A percentile compares a stretch with the other conserved stretches of the same genome.
phyloP scores from a whole-genome alignment of 2,329 filamentous ascomycete genomes.

The Colletotrichum sp. region DNA sequence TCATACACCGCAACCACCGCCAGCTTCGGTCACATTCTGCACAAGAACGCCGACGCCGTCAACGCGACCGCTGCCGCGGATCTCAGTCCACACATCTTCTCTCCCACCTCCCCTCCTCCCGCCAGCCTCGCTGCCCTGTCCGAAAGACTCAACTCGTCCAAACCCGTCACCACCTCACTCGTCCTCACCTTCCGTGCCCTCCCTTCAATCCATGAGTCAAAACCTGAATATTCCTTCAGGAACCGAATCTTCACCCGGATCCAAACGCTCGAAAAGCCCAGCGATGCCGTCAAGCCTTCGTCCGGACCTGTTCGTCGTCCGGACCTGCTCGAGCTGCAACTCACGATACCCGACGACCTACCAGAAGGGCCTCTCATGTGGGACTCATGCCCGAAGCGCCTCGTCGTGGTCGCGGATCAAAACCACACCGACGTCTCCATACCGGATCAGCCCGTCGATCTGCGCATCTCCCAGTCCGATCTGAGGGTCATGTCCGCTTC shows the following conservation, averaged over 20 bases:
- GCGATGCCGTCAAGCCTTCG: neutral
- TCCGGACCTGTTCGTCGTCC: neutral
- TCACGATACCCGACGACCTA: constrained; percentile 12
- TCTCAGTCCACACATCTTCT: constrained; percentile 40
- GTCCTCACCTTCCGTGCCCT: constrained; percentile 46
- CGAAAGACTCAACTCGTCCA: constrained; percentile 24
- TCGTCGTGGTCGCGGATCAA: constrained; percentile 42
- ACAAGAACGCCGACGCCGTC: constrained; percentile 26
- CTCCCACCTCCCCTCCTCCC: constrained; percentile 52
- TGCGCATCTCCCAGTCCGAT: constrained; percentile 47
- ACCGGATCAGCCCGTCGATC: constrained; percentile 51
- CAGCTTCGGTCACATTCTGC: constrained; percentile 58
- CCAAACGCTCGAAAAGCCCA: neutral
- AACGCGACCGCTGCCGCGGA: neutral
- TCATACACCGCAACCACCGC: constrained; percentile 36
- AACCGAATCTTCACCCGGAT: neutral
- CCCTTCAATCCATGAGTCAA: neutral
- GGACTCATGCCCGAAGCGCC: constrained; percentile 25
- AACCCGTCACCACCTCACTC: constrained; percentile 32
- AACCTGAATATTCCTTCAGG: neutral
- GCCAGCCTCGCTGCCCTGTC: constrained; percentile 39
- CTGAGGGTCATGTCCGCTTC: constrained; percentile 27
- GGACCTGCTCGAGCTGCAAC: constrained; percentile 20
- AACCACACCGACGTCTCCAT: constrained; percentile 49
- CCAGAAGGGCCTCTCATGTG: constrained; percentile 19